phyloP scores from a whole-genome alignment of 2,329 filamentous ascomycete genomes.

The Ascomycota sp. region DNA sequence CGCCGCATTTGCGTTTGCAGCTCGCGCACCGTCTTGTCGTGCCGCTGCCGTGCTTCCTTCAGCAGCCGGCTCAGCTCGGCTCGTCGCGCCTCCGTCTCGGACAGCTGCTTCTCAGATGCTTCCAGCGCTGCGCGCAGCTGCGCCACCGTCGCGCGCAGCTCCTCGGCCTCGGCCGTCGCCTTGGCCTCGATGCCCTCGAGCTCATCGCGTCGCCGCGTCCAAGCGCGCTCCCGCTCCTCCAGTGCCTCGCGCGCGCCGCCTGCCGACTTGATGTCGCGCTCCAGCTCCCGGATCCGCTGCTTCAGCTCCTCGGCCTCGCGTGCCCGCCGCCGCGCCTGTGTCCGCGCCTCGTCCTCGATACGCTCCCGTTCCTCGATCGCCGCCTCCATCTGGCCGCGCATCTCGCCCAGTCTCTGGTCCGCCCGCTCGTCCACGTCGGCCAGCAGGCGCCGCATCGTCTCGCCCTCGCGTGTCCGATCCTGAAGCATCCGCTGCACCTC shows the following conservation, averaged over 20 bases:
- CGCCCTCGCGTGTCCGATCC: slow-evolving; percentile 76
- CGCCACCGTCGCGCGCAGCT: slow-evolving; percentile 56
- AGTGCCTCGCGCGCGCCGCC: slow-evolving; percentile 61
- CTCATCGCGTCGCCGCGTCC: slow-evolving; percentile 53
- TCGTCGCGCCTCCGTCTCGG: slow-evolving; percentile 68
- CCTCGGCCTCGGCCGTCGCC: slow-evolving; percentile 51
- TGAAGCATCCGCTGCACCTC: slow-evolving; percentile 73
- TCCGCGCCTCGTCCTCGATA: slow-evolving; percentile 75
- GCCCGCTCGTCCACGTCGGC: slow-evolving; percentile 70
- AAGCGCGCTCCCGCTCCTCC: slow-evolving; percentile 51
- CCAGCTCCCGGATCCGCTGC: slow-evolving; percentile 57
- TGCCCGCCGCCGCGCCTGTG: slow-evolving; percentile 51
- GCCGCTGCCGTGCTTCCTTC: slow-evolving; percentile 55
- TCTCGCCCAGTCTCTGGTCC: slow-evolving; percentile 66
- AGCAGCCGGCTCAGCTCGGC: slow-evolving; percentile 53
- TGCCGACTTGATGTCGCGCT: slow-evolving; percentile 52
- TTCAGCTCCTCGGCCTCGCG: slow-evolving; percentile 78
- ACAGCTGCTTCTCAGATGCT: slow-evolving; percentile 65
- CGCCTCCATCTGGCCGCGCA: slow-evolving; percentile 71
- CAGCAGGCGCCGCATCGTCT: slow-evolving; percentile 82
- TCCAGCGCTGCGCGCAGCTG: slow-evolving; percentile 67
- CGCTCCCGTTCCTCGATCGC: slow-evolving; percentile 88
- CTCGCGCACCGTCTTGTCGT: slow-evolving; percentile 62
- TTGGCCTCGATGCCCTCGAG: slow-evolving; percentile 51
- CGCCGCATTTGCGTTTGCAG: slow-evolving; percentile 29